These are phyloP conservation scores for Fennellomyces sp. DNA, from an alignment of 371 early-diverging fungal genomes.

Conservation along the genomic window DNA sequence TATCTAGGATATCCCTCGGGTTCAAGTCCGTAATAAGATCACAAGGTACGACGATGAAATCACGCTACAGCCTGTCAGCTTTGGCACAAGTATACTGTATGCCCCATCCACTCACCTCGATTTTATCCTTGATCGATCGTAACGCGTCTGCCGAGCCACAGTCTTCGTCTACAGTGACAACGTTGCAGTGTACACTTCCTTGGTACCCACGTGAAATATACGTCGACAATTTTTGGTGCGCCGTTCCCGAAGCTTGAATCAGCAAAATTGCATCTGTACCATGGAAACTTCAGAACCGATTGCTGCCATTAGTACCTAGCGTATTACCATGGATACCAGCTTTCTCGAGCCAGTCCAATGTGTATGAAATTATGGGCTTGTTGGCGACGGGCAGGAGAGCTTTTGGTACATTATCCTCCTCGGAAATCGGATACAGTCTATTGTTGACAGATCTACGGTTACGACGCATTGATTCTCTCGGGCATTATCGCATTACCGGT, in stretches of 20 bases:
- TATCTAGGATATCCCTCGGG: conserved; percentile 81
- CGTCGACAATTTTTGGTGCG: conserved; percentile 58
- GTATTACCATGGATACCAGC: conserved; percentile 81
- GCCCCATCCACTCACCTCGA: conserved; percentile 60
- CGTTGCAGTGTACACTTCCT: conserved; percentile 58
- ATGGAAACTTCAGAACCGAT: not conserved
- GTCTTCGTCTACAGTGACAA: conserved; percentile 74
- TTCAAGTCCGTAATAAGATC: conserved; percentile 86
- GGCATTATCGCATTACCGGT: conserved; percentile 54
- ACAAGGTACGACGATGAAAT: conserved; percentile 90
- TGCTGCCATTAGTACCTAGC: not conserved
- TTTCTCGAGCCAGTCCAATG: conserved; percentile 90
- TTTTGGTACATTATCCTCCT: conserved; percentile 84
- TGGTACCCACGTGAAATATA: conserved; percentile 79
- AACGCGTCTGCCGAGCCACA: conserved; percentile 88
- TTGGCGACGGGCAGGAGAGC: conserved; percentile 92
- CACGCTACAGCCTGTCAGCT: conserved; percentile 35
- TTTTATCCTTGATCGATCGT: conserved; percentile 74
- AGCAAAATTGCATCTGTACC: conserved; percentile 84
- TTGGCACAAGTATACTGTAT: too few species aligned
- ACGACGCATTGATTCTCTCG: not conserved
- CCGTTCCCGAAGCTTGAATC: conserved; percentile 48
- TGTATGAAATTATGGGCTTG: conserved; percentile 90
- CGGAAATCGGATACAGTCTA: conserved; percentile 83
- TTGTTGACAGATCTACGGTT: not conserved